A percentile compares a stretch with the other conserved stretches of the same genome.
Evolutionary conservation across 2,329 filamentous ascomycete genomes (phyloP).

Genomic region (Clonostachys rosea): DNA sequence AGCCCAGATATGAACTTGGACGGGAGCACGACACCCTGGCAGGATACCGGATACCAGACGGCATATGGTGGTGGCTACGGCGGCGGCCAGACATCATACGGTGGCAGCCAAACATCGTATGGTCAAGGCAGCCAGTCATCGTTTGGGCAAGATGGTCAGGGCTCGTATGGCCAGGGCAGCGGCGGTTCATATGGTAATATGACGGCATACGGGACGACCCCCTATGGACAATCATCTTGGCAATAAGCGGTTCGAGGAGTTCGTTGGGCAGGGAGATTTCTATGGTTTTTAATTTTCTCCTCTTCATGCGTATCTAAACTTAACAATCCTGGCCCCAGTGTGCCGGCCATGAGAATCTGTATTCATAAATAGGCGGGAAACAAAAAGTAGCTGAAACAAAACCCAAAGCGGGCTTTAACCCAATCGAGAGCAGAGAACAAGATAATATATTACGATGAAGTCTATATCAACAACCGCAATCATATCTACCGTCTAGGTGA

Average conservation of each 20-base stretch:
- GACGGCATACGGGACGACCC: constrained; percentile 18
- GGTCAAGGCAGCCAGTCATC: constrained; percentile 53
- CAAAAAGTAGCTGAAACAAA: too few relatives aligned
- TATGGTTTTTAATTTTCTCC: too few relatives aligned
- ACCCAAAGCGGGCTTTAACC: too few relatives aligned
- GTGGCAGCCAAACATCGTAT: constrained; percentile 41
- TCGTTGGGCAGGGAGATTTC: too few relatives aligned
- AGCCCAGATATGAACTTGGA: constrained; percentile 62
- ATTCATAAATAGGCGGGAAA: too few relatives aligned
- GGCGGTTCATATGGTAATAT: too few relatives aligned
- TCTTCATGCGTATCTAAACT: too few relatives aligned
- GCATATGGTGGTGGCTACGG: constrained; percentile 68
- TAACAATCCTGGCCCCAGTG: too few relatives aligned
- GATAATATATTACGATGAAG: too few relatives aligned
- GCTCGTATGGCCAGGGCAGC: constrained; percentile 10
- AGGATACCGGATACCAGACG: constrained; percentile 41
- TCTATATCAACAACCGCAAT: too few relatives aligned
- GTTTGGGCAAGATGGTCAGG: constrained; percentile 43
- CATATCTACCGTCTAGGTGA: not conserved
- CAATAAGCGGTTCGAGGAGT: constrained; percentile 7
- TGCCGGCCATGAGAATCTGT: too few relatives aligned
- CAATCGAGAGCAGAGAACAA: too few relatives aligned
- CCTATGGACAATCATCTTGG: constrained; percentile 47
- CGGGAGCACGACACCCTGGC: constrained; percentile 46
- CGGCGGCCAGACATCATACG: constrained; percentile 61